Evolutionary conservation across 257 asterid species (phyloP).

Genomic region (Jasminum sambac): DNA sequence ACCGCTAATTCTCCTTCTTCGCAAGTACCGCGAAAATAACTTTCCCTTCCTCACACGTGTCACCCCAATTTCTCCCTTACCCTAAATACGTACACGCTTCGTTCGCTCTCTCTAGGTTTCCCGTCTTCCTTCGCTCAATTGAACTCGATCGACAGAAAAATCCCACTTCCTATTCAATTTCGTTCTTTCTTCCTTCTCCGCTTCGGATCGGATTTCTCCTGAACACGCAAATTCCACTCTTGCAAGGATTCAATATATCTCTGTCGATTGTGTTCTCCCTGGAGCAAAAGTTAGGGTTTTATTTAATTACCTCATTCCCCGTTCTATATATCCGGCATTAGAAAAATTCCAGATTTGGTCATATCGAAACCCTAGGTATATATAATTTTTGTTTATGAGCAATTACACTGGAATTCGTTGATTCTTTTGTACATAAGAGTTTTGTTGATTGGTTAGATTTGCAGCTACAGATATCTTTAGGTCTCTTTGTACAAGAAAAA

Average conservation of each 20-base stretch:
- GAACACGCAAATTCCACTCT: conserved; percentile 2
- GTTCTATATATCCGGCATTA: conserved; percentile 2
- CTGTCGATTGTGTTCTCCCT: conserved; percentile 28
- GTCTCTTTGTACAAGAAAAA: conserved; percentile 50
- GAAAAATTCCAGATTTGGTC: not conserved
- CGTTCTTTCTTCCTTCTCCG: not conserved
- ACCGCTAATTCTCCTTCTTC: conserved; percentile 36
- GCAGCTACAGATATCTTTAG: conserved; percentile 31
- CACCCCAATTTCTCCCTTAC: conserved; percentile 6
- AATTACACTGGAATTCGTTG: conserved; percentile 31
- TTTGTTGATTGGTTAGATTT: conserved; percentile 22
- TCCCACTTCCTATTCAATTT: not conserved
- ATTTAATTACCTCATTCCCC: conserved; percentile 1
- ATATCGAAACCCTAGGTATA: conserved; percentile 33
- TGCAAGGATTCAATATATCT: conserved; percentile 25
- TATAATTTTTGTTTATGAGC: not conserved
- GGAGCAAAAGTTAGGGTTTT: conserved; percentile 29
- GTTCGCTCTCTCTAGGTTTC: not conserved
- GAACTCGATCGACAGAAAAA: conserved; percentile 28
- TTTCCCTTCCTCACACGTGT: not conserved
- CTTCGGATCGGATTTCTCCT: conserved; percentile 15
- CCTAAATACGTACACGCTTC: conserved; percentile 6
- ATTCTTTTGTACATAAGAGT: conserved; percentile 36
- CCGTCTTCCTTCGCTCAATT: not conserved
- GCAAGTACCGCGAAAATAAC: not conserved